Percentiles rank a stretch among this genome's conserved stretches.
Evolutionary conservation across 345 rosid genomes (phyloP).

Genomic region (Dipteronia sinensis): DNA sequence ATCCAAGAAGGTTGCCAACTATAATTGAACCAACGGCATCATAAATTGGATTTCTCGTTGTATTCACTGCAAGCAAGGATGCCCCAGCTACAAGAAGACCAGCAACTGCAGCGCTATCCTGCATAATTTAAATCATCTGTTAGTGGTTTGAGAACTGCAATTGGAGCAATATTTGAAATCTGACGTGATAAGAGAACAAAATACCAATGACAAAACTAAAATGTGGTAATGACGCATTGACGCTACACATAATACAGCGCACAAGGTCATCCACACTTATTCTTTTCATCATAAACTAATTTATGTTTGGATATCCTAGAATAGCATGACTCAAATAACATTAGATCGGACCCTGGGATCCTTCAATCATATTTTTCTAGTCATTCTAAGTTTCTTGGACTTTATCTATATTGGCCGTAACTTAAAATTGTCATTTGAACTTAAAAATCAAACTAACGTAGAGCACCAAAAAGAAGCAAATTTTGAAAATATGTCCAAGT

Average conservation of each 20-base stretch:
- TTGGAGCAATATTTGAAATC: neutral
- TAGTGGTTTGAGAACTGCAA: neutral
- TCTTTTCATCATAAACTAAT: neutral
- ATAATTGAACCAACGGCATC: conserved; percentile 94
- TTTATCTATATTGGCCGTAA: neutral
- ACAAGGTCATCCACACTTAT: neutral
- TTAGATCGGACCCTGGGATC: neutral
- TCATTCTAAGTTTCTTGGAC: neutral
- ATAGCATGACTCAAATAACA: neutral
- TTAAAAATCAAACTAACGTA: no score
- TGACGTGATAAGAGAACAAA: neutral
- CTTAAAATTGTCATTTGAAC: no score
- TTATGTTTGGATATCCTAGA: neutral
- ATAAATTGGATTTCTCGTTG: conserved; percentile 86
- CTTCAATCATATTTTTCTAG: neutral
- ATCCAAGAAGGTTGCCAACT: conserved; percentile 91
- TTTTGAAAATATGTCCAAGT: neutral
- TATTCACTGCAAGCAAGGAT: conserved; percentile 81
- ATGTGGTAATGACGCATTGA: neutral
- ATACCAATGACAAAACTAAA: neutral
- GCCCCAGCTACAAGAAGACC: conserved; percentile 93
- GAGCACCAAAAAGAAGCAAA: neutral
- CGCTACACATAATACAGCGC: neutral
- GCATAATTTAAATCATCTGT: conserved; percentile 28
- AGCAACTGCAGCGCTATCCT: conserved; percentile 99